Conservation (phyloP, 164 flowering plant species). For the Vitis vinifera region ASM3070453v1 NC_081817.1:1971501-1972000, state of each 20-base stretch:
- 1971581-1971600: constrained; percentile 60
- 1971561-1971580: constrained; percentile 30
- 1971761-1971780: constrained; percentile 56
- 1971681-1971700: constrained; percentile 60
- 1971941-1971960: constrained; percentile 60
- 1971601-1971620: constrained; percentile 47
- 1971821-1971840: constrained; percentile 54
- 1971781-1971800: constrained; percentile 50
- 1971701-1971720: constrained; percentile 20
- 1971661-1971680: constrained; percentile 77
- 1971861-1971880: constrained; percentile 42
- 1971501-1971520: constrained; percentile 41
- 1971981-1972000: constrained; percentile 83
- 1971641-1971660: constrained; percentile 73
- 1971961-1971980: constrained; percentile 72
- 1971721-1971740: constrained; percentile 24
- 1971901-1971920: constrained; percentile 57
- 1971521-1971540: constrained; percentile 16
- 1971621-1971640: constrained; percentile 61
- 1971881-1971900: constrained; percentile 48
- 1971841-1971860: constrained; percentile 70
- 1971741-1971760: constrained; percentile 44
- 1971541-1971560: constrained; percentile 12
- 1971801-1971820: constrained; percentile 63
- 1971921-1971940: constrained; percentile 87